Evolutionary conservation across 2,329 filamentous ascomycete genomes (phyloP).

Genomic region (Sclerotinia spermophila): DNA sequence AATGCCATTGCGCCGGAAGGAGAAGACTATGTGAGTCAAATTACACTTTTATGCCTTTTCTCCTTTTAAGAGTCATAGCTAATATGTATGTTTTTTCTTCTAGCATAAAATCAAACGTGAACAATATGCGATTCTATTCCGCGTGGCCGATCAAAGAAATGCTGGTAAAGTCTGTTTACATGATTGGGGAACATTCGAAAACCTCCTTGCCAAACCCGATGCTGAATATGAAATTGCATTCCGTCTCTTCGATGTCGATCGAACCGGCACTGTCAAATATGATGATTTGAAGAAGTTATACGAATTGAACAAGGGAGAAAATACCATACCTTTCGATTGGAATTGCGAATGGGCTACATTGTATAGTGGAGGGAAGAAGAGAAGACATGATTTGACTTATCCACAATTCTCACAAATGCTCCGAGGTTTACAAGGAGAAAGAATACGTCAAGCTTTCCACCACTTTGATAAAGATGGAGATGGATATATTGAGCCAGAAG

Average conservation of each 20-base stretch:
- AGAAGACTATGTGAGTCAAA: conserved; percentile 81
- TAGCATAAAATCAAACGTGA: conserved; percentile 98
- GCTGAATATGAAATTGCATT: conserved; percentile 99
- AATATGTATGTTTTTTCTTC: conserved; percentile 22
- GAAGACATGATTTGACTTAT: conserved; percentile 89
- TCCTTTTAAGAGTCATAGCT: conserved; percentile 22
- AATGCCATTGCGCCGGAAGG: conserved; percentile 79
- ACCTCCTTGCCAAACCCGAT: conserved; percentile 87
- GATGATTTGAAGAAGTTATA: conserved; percentile 83
- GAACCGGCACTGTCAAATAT: conserved; percentile 82
- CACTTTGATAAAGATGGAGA: conserved; percentile 86
- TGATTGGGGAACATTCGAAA: conserved; percentile 93
- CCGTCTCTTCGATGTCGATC: conserved; percentile 86
- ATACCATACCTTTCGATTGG: conserved; percentile 93
- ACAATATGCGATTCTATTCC: conserved; percentile 91
- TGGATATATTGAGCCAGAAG: conserved; percentile 90
- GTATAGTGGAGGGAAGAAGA: conserved; percentile 85
- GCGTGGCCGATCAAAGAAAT: conserved; percentile 76
- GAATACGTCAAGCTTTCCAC: conserved; percentile 92
- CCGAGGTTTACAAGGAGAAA: conserved; percentile 90
- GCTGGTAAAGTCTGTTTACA: conserved; percentile 70
- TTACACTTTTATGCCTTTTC: neutral
- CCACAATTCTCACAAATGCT: conserved; percentile 98
- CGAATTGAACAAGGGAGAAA: conserved; percentile 79
- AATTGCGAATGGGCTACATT: conserved; percentile 93